phyloP scores from a whole-genome alignment of 208 protist genomes.

The Blastocrithidia nonstop region DNA sequence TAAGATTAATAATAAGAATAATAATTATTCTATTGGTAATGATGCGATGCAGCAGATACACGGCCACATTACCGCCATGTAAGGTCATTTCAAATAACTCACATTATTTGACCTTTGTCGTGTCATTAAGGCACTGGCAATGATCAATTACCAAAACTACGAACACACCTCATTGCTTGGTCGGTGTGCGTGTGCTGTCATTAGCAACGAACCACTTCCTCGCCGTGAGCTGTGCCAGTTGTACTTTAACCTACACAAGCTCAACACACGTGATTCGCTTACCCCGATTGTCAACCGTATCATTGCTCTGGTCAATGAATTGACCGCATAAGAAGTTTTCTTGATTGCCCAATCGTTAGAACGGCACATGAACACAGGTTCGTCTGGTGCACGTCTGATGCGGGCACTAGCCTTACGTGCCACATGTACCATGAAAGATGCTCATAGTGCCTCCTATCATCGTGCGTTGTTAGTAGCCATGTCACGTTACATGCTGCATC shows the following conservation, averaged over 20 bases:
- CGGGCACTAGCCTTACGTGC: constrained; percentile 22
- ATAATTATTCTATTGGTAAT: constrained; percentile 6
- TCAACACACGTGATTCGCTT: constrained; percentile 64
- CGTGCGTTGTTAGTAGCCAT: constrained; percentile 38
- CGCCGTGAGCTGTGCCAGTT: constrained; percentile 30
- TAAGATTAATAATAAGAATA: neutral
- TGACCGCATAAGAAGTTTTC: constrained; percentile 29
- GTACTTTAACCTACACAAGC: constrained; percentile 59
- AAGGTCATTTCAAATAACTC: constrained; percentile 34
- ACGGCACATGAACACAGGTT: constrained; percentile 43
- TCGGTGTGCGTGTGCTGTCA: constrained; percentile 63
- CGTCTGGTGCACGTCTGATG: constrained; percentile 29
- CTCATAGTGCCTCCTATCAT: constrained; percentile 23
- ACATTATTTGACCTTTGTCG: constrained; percentile 16
- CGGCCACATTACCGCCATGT: constrained; percentile 24
- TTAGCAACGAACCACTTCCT: constrained; percentile 10
- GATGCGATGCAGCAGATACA: constrained; percentile 15
- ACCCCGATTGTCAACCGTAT: constrained; percentile 56
- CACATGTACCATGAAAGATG: constrained; percentile 13
- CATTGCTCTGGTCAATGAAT: constrained; percentile 13
- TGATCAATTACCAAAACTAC: constrained; percentile 58
- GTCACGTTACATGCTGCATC: constrained; percentile 33
- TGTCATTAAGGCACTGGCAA: constrained; percentile 34
- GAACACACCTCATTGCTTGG: constrained; percentile 38
- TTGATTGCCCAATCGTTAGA: constrained; percentile 40